These are phyloP conservation scores for Psilocybe sp. DNA, from an alignment of 768 basidiomycete genomes.

Conservation along the genomic window DNA sequence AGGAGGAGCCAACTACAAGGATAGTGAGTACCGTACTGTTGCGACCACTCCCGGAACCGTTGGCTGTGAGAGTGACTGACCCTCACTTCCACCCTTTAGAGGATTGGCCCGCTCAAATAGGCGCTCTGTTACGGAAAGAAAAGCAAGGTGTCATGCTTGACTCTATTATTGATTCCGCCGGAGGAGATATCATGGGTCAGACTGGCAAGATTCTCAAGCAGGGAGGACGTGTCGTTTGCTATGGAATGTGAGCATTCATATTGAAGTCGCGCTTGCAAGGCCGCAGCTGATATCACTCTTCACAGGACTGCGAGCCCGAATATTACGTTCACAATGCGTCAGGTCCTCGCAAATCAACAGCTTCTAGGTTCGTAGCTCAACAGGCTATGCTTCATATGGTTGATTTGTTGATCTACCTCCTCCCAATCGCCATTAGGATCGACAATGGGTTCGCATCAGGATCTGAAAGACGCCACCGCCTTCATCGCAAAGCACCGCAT, in stretches of 20 bases:
- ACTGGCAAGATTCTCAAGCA: slow-evolving; percentile 47
- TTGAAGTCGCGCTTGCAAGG: not conserved
- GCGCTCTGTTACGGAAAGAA: slow-evolving; percentile 34
- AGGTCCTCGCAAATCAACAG: slow-evolving; percentile 72
- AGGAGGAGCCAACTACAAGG: slow-evolving; percentile 75
- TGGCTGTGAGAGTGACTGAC: not conserved
- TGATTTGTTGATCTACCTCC: not conserved
- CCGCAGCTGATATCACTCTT: not conserved
- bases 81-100: slow-evolving; percentile 24
- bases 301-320: slow-evolving; percentile 60
- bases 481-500: slow-evolving; percentile 69
- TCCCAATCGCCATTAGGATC: slow-evolving; percentile 51
- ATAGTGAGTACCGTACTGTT: slow-evolving; percentile 36
- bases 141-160: slow-evolving; percentile 40
- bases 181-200: slow-evolving; percentile 59
- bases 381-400: slow-evolving; percentile 1
- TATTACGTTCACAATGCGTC: slow-evolving; percentile 71
- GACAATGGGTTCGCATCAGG: slow-evolving; percentile 79
- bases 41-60: not conserved
- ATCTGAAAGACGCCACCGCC: slow-evolving; percentile 66
- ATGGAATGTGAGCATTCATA: slow-evolving; percentile 54
- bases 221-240: slow-evolving; percentile 61
- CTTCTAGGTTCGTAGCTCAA: slow-evolving; percentile 54
- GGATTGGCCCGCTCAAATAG: slow-evolving; percentile 52
- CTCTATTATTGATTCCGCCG: slow-evolving; percentile 67